phyloP scores from a whole-genome alignment of 1,284 basidiomycete species.

The Moniliophthora roreri region DNA sequence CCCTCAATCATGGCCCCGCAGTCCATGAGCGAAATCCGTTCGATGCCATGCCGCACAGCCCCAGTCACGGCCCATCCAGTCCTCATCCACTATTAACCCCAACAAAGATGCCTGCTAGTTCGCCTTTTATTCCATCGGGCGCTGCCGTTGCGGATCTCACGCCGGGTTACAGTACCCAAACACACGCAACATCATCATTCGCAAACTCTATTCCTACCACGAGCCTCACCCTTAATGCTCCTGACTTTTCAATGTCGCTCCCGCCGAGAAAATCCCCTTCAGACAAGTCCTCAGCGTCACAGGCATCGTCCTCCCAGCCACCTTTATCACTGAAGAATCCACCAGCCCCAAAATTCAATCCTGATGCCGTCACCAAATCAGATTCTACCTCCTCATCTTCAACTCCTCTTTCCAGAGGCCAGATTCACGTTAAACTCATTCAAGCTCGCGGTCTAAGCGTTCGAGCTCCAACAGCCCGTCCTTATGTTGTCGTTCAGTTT shows the following conservation, averaged over 20 bases:
- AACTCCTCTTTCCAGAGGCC: conserved; percentile 62
- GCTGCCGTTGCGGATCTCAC: conserved; percentile 38
- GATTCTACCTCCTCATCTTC: conserved; percentile 30
- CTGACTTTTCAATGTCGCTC: conserved; percentile 72
- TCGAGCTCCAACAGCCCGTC: conserved; percentile 64
- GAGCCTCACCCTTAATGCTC: conserved; percentile 76
- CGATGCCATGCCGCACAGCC: conserved; percentile 40
- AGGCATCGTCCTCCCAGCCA: conserved; percentile 44
- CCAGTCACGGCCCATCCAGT: conserved; percentile 27
- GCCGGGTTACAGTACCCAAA: conserved; percentile 25
- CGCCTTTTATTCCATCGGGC: conserved; percentile 23
- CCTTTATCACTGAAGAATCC: too few relatives aligned
- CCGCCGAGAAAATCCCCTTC: conserved; percentile 39
- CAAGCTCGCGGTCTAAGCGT: conserved; percentile 87
- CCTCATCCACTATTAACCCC: conserved; percentile 17
- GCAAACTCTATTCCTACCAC: conserved; percentile 62
- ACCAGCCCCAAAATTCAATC: conserved; percentile 25
- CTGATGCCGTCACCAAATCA: conserved; percentile 18
- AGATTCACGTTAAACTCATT: conserved; percentile 95
- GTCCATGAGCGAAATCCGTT: conserved; percentile 72
- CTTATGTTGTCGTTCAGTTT: conserved; percentile 97
- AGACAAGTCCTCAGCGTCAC: conserved; percentile 36
- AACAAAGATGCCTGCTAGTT: conserved; percentile 25
- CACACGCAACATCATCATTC: conserved; percentile 21
- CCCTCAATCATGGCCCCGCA: conserved; percentile 34